Evolutionary conservation across 2,329 filamentous ascomycete species (phyloP).

Genomic region (Amauroascus niger): DNA sequence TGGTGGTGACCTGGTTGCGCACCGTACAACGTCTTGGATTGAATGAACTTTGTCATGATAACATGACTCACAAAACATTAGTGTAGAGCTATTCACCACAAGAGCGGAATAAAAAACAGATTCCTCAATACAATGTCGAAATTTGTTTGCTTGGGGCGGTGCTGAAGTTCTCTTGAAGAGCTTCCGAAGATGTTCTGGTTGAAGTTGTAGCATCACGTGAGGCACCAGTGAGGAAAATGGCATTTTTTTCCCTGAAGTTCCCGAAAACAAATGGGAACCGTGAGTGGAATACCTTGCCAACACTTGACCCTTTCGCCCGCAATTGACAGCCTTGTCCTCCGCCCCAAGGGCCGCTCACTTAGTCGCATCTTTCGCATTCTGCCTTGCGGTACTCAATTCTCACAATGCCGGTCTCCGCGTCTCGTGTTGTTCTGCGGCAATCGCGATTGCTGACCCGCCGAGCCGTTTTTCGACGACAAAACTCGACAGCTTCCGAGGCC

Average conservation of each 20-base stretch:
- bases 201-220: constrained; percentile 5
- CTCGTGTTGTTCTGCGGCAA: constrained; percentile 40
- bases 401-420: constrained; percentile 38
- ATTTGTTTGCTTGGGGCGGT: no score
- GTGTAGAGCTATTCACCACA: no score
- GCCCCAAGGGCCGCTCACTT: constrained; percentile 22
- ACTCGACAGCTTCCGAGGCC: constrained; percentile 39
- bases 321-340: constrained; percentile 33
- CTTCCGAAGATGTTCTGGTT: no score
- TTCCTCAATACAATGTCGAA: no score
- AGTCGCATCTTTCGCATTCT: constrained; percentile 18
- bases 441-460: constrained; percentile 40
- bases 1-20: no score
- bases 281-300: constrained; percentile 26
- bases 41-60: no score
- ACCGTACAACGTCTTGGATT: no score
- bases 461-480: constrained; percentile 39
- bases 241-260: constrained; percentile 33
- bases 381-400: constrained; percentile 16
- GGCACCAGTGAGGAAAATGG: constrained; percentile 3
- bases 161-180: no score
- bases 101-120: no score
- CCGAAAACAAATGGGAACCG: constrained; percentile 22
- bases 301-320: constrained; percentile 25
- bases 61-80: no score